Base-by-base conservation (phyloP, 352 stramenopile species). In the Thraustochytrium sp. region DNA sequence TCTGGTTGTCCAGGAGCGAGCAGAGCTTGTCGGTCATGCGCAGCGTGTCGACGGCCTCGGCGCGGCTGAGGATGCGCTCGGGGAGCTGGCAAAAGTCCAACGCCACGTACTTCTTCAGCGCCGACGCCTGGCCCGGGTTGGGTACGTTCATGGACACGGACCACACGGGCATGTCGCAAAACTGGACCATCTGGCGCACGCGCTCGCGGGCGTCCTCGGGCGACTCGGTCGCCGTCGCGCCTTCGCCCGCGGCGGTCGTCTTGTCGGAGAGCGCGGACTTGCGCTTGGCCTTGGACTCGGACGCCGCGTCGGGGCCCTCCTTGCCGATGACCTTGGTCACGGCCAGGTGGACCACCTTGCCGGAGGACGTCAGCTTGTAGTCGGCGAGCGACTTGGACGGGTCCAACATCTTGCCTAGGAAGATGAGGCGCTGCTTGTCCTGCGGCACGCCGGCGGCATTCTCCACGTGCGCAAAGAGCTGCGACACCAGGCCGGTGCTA, bases 1-100 rank as follows among this genome's bases (percentile, higher is more conserved):
- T 49, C 40, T 86, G 76, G 56, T 86, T 86, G 51, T 86, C 84
- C 29, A 86, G 21, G 48, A 86, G 84, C 48, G 84, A 68, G 38
- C 84, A 86, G 36, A 86, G 55, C 23, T 42, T 68, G 59, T 86
- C 84, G 2, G 40, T 63, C 21, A 46, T 37, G 31, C 84, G 84
- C 13, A 86, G 62, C 4, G 64, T 63, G 34, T 65, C 46, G 26
- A 86, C 61, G n/a, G 84, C 84, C 56, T 86, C 84, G 38, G 21
- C 29, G 34, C 76, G 76, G 23, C 40, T 85, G 18, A 29, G 3
- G 31, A 82, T 82, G 21, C 46, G 40, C 18, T 74, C 40, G 8
- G 84, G 84, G 4, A 86, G 61, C 49, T 86, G 77, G 2, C 86
- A 34, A 54, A 85, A 55, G 84, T 86, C 84, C 4, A 86, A 46